Percentiles rank a stretch among this genome's conserved stretches.
These are phyloP conservation scores for Eruca vesicaria DNA, from an alignment of 441 rosid species.

Conservation along the genomic window DNA sequence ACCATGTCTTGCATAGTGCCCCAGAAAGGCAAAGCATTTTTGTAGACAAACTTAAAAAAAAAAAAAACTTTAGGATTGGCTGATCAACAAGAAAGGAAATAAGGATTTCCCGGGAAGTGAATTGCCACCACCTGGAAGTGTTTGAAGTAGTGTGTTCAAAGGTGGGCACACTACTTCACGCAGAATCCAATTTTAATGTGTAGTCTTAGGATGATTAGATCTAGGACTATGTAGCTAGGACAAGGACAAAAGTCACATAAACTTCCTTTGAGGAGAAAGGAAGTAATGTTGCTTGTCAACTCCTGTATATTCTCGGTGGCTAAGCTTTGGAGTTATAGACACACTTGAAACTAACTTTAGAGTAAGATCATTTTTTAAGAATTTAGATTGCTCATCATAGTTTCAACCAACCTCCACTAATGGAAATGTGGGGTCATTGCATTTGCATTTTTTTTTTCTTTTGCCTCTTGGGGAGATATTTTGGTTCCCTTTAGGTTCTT, in stretches of 20 bases:
- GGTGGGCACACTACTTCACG: slow-evolving; percentile 44
- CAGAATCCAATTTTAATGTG: slow-evolving; percentile 39
- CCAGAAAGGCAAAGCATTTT: slow-evolving; percentile 34
- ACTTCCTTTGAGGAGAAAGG: slow-evolving; percentile 43
- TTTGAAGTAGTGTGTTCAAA: slow-evolving; percentile 31
- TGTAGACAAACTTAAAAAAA: slow-evolving; percentile 35
- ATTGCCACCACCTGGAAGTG: slow-evolving; percentile 43
- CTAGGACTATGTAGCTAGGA: slow-evolving; percentile 50
- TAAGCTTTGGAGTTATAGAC: slow-evolving; percentile 64
- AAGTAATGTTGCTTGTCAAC: not conserved
- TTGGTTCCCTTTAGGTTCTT: slow-evolving; percentile 74
- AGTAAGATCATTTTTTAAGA: slow-evolving; percentile 32
- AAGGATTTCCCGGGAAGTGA: slow-evolving; percentile 49
- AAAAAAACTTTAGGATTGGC: slow-evolving; percentile 51
- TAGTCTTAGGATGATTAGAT: slow-evolving; percentile 52
- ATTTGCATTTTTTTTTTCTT: slow-evolving; percentile 52
- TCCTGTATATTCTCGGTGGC: slow-evolving; percentile 48
- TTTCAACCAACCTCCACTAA: slow-evolving; percentile 44
- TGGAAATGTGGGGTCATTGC: slow-evolving; percentile 76
- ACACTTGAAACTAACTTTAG: slow-evolving; percentile 46
- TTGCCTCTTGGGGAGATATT: slow-evolving; percentile 84
- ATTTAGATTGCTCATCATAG: slow-evolving; percentile 22
- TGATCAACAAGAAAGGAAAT: slow-evolving; percentile 43
- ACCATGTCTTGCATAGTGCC: slow-evolving; percentile 35
- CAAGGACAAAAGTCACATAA: slow-evolving; percentile 20